Evolutionary conservation across 2,329 filamentous ascomycete species (phyloP), one percentile per base, ranked within the genome.

Genomic region (Penicillium olsonii): DNA sequence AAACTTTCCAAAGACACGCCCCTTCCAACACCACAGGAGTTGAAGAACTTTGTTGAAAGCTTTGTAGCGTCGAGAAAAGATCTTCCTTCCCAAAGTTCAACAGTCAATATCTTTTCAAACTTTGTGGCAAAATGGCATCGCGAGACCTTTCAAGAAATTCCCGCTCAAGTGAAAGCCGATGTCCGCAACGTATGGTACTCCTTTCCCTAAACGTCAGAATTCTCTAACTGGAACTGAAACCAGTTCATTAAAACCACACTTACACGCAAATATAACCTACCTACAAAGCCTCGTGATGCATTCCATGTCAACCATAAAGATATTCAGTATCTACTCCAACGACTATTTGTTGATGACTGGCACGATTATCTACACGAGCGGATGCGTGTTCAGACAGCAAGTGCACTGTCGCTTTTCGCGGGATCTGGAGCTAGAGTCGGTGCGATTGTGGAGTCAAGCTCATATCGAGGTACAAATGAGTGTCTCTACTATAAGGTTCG

Each of bases 401-500:
- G 41, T 34, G 27, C 50, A 18, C 41, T 52, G 11, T 8, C 24
- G 9, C 19, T 52, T 6, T 53, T 53, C 29, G 11, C 37, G 22
- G 19, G 47, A n/a, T 53, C 39, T 14, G 40, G 43, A 15, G 17
- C 43, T 5, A 37, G 47, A 17, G 43, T 24, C 14, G 47, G 43
- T n/a, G 37, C 47, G 42, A 18, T 53, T 4, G 37, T 61, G 7
- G 50, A 55, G 29, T 60, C 42, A 22, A 61, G 55, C 47, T 44
- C 46, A n/a, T 61, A 58, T 46, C 9, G 15, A 10, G 14, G 51
- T 7, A 48, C 42, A 2, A 60, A 61, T 37, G 35, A 60, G 31
- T 60, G 35, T 27, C 48, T 61, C 17, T 61, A 54, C 27, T 61
- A 61, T 41, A 45, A 14, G 51, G 50, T 60, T 52, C n/a, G n/a